Base-by-base conservation (phyloP, 441 rosid species). In the Populus trichocarpa region DNA sequence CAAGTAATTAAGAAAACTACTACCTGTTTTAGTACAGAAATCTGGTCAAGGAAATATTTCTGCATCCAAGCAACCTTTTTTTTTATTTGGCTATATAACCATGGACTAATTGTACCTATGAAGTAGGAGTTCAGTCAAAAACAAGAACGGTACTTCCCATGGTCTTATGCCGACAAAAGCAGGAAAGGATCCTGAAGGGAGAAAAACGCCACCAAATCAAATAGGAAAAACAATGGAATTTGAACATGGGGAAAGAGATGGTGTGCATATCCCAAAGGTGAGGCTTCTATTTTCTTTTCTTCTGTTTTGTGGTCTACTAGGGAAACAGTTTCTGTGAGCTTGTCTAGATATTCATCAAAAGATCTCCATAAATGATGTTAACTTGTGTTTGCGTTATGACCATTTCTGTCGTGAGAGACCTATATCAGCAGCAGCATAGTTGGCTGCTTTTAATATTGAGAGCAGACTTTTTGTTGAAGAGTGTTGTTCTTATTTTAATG, bases 61-160 rank as follows among this genome's bases (percentile, higher is more conserved):
- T 42, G 6, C 66, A 64, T n/a, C 50, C 36, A 13, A 59, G 7
- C 42, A 30, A 30, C 32, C 32, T 28, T 63, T 38, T 63, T 16
- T 53, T 46, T 11, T 35, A 16, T 72, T 68, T 57, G 13, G n/a
- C 28, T 28, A 10, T 69, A 4, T 73, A 69, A 69, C 76, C 35
- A 25, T 23, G 22, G 67, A 73, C 81, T 85, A 67, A 76, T 72
- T 67, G 69, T 71, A 50, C 74, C 72, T 82, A 73, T 16, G 68
- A 77, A 80, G 70, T 85, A 87, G 91, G 85, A 81, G 76, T 65
- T 82, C 82, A 50, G 77, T 82, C 73, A 79, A 53, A 74, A 80
- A 69, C 73, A 85, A 79, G 83, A 86, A 79, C 53, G 80, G 82
- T 42, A 69, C n/a, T 80, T 74, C 65, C 28, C 78, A 75, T 71